Base-by-base conservation (phyloP, 1,284 basidiomycete genomes). In the Apiotrichum montevideense region DNA sequence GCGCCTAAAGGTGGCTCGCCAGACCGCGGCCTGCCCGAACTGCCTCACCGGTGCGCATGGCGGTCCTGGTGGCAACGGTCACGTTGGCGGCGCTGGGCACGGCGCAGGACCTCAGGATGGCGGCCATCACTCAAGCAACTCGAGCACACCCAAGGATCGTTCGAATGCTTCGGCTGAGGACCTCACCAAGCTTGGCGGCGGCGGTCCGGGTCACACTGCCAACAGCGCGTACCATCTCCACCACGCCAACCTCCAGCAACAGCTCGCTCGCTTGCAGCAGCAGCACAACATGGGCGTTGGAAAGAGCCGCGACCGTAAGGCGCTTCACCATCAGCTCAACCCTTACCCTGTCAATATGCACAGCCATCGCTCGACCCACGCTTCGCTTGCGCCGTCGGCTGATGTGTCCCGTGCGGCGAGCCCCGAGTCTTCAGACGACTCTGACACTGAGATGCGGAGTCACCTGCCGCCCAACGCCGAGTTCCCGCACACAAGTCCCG, bases 401-500 rank as follows among this genome's bases (percentile, higher is more conserved):
- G 68, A 70, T 14, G 66, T 67, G 4, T 78, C 77, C 2, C 64
- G 68, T 33, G 67, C 69, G 0, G 66, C 70, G 4, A 72, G 68
- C 39, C 76, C 76, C 0, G 63, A 61, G 4, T 73, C 72, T 21
- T 70, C 68, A 43, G 72, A 76, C 43, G 71, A 70, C 35, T 71
- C 70, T 7, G 77, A 77, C 51, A 72, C 76, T 43, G 74, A 75
- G 13, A 59, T 62, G 54, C 51, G 46, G 42, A 56, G 64, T 33
- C 54, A 44, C 39, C 49, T 11, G 8, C 29, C n/a, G 8, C 7
- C 11, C 32, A 21, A 9, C 5, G 29, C 41, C 41, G 54, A 62
- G 41, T 54, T 54, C 33, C 32, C 52, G 2, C 50, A 56, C 13
- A 52, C 55, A 14, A 58, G 57, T 62, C 90, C 91, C 0, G 91